A percentile compares a stretch with the other conserved stretches of the same genome.
phyloP scores from a whole-genome alignment of 768 basidiomycete genomes.

The Leccinum aurantiacum region DNA sequence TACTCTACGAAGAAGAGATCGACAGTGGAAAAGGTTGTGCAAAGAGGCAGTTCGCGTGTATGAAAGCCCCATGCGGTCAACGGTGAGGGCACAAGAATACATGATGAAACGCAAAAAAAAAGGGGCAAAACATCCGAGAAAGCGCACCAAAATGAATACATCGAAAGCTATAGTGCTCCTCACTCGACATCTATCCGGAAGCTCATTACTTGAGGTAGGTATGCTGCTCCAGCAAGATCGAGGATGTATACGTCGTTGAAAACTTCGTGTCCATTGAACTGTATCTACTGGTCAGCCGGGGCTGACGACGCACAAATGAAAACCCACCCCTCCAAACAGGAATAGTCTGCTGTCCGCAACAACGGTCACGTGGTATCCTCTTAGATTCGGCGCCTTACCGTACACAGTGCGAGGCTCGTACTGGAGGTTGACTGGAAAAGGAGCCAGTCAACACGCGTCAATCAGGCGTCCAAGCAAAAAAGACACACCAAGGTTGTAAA shows the following conservation, averaged over 20 bases:
- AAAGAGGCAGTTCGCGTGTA: conserved; percentile 1
- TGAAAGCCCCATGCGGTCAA: conserved; percentile 14
- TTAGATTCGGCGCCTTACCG: conserved; percentile 66
- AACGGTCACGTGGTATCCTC: conserved; percentile 84
- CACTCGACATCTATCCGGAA: conserved; percentile 53
- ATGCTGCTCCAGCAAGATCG: conserved; percentile 85
- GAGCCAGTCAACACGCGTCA: neutral
- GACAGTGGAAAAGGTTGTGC: conserved; percentile 4
- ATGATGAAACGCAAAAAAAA: conserved; percentile 1
- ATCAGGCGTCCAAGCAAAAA: neutral
- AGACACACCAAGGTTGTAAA: conserved; percentile 80
- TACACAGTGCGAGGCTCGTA: conserved; percentile 73
- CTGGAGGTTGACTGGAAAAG: conserved; percentile 67
- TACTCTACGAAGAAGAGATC: conserved; percentile 42
- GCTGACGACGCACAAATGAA: neutral
- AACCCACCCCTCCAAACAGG: conserved; percentile 70
- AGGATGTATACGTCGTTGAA: conserved; percentile 85
- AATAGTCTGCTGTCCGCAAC: conserved; percentile 84
- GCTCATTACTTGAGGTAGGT: conserved; percentile 86
- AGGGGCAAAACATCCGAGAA: neutral
- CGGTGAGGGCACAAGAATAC: conserved; percentile 10
- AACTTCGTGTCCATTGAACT: conserved; percentile 75
- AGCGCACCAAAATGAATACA: conserved; percentile 1
- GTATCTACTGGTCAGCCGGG: conserved; percentile 14
- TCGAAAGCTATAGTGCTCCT: conserved; percentile 3